Conservation (phyloP, 495 filamentous ascomycete genomes). For the Astrocystis sublimbata region DNA sequence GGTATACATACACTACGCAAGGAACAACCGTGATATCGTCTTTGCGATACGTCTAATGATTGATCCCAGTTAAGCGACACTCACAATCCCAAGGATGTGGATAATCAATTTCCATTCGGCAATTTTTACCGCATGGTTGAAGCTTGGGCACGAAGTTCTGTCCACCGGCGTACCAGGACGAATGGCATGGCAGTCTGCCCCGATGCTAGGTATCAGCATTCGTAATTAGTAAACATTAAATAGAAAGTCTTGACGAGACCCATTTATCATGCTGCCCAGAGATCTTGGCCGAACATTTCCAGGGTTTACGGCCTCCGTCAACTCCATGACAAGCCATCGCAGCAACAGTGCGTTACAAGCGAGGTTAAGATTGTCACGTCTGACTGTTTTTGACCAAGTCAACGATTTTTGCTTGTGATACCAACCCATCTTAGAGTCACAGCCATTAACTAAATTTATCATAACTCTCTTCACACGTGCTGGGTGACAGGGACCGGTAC, state of each 20-base stretch:
- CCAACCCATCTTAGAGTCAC: background rate
- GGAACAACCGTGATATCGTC: background rate
- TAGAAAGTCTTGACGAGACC: background rate
- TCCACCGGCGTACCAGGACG: no score
- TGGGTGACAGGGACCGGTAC: background rate
- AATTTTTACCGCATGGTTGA: no score
- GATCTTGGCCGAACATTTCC: background rate
- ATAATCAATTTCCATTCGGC: no score
- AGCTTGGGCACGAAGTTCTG: no score
- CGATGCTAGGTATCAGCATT: background rate
- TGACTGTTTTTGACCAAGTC: background rate
- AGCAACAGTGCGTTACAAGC: background rate
- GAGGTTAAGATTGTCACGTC: background rate
- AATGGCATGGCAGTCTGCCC: no score
- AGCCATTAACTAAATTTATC: background rate
- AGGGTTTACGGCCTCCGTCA: background rate
- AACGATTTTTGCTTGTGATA: background rate
- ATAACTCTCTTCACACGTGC: background rate
- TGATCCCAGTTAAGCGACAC: background rate
- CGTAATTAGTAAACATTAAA: background rate
- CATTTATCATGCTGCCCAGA: conserved; percentile 1
- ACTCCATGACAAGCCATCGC: background rate
- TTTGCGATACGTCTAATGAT: background rate
- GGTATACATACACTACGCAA: no score
- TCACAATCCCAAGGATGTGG: no score